Conservation (phyloP, 345 rosid species). For the Gossypium arboreum region DNA sequence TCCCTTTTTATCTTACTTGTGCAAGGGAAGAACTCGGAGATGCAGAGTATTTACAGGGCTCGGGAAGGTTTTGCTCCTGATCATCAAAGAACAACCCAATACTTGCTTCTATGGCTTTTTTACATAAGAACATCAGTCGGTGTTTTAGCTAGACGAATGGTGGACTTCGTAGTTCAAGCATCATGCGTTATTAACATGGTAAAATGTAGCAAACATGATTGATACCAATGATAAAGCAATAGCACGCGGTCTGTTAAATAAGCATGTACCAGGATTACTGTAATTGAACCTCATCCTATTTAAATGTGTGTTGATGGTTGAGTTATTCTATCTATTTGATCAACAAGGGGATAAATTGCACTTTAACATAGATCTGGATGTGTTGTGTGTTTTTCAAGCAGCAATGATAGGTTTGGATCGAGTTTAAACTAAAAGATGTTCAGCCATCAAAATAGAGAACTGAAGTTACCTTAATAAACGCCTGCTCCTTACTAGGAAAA, state of each 20-base stretch:
- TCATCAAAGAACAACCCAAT: neutral
- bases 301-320: neutral
- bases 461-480: slow-evolving; percentile 68
- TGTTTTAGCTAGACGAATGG: neutral
- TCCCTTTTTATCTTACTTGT: neutral
- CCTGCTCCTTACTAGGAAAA: slow-evolving; percentile 66
- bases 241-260: neutral
- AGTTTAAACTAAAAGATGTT: neutral
- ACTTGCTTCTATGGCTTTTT: neutral
- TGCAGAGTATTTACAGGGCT: neutral
- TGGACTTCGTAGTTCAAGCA: neutral
- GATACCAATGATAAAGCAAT: neutral
- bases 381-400: neutral
- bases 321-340: neutral
- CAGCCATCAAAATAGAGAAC: neutral
- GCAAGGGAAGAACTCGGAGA: neutral
- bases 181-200: neutral
- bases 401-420: neutral
- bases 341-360: neutral
- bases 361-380: neutral
- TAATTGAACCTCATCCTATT: neutral
- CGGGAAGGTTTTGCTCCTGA: neutral
- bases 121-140: neutral
- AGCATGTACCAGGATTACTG: neutral
- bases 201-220: neutral